Base-by-base conservation (phyloP, 495 filamentous ascomycete species). In the Parachaetomium inaequale region DNA sequence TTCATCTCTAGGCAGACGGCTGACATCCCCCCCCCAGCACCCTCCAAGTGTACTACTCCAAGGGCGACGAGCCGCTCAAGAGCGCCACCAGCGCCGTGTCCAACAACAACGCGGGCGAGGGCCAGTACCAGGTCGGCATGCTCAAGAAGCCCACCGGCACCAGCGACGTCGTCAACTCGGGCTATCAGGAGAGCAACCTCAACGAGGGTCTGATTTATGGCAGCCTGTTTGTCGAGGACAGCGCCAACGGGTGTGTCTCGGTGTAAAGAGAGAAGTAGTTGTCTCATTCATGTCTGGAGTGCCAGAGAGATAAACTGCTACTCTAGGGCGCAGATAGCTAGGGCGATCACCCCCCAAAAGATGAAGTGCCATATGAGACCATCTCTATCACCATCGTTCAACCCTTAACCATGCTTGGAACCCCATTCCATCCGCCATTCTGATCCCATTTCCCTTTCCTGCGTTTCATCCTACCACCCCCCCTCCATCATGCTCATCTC, bases 101-200 rank as follows among this genome's bases (percentile, higher is more conserved):
- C 40, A 84, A 84, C 58, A 66, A 85, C 66, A 82, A 82, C 64
- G 73, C 77, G 25, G 81, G 82, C 50, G 79, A 72, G 32, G 82
- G 82, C 15, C 80, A 84, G 70, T 83, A 79, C 65, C 82, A 85
- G 65, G 76, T 85, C 57, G 82, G 82, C 55, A 74, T 85, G 26
- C 67, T 84, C 29, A 84, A 84, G 74, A 82, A 84, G 65, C 81
- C 82, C 0, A 84, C 82, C 0, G 81, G 79, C 36, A 79, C 79
- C 53, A 72, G 63, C 23, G 79, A 82, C 47, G 77, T 83, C 4
- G 80, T 82, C 50, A 79, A 81, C 63, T 68, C 77, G 32, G 82
- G 82, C 11, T 85, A 76, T 63, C 82, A 85, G 59, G 73, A 79
- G 63, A 72, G 62, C 19, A 71, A 72, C 19, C 66, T 85, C 43